Percentiles rank a stretch among this genome's conserved stretches.
Evolutionary conservation across 495 filamentous ascomycete species (phyloP).

Genomic region (Penicillium antarcticum): DNA sequence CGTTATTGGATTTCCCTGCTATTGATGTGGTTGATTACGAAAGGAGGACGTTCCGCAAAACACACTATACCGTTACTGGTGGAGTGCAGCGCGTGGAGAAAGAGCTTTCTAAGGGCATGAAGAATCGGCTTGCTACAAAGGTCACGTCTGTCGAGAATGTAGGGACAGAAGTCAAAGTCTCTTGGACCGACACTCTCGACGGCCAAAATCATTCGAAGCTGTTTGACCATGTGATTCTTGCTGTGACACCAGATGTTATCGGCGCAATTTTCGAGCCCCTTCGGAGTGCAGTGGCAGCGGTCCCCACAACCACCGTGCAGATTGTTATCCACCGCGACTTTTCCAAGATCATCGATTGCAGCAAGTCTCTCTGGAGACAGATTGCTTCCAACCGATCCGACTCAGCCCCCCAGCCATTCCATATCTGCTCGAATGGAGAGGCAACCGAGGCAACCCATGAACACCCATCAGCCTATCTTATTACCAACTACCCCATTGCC

Average conservation of each 20-base stretch:
- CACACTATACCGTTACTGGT: slow-evolving; percentile 46
- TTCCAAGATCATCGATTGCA: slow-evolving; percentile 8
- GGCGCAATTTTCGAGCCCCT: slow-evolving; percentile 43
- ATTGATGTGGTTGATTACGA: slow-evolving; percentile 47
- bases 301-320: slow-evolving; percentile 42
- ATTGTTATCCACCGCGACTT: slow-evolving; percentile 44
- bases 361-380: slow-evolving; percentile 1
- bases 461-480: slow-evolving; percentile 27
- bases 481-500: slow-evolving; percentile 32
- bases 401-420: slow-evolving; percentile 17
- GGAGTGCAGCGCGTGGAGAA: slow-evolving; percentile 46
- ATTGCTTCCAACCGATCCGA: not conserved
- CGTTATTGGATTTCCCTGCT: slow-evolving; percentile 50
- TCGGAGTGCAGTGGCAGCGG: slow-evolving; percentile 22
- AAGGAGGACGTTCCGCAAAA: slow-evolving; percentile 37
- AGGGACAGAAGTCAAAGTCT: slow-evolving; percentile 11
- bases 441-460: slow-evolving; percentile 36
- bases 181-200: slow-evolving; percentile 6
- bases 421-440: slow-evolving; percentile 22
- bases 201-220: not conserved
- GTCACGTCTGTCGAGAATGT: slow-evolving; percentile 14
- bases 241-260: slow-evolving; percentile 43
- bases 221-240: slow-evolving; percentile 39
- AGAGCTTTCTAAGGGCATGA: slow-evolving; percentile 31
- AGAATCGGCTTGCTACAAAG: slow-evolving; percentile 4